These are phyloP conservation scores for Lasiosphaeria miniovina DNA, from an alignment of 495 filamentous ascomycete species.

Conservation along the genomic window DNA sequence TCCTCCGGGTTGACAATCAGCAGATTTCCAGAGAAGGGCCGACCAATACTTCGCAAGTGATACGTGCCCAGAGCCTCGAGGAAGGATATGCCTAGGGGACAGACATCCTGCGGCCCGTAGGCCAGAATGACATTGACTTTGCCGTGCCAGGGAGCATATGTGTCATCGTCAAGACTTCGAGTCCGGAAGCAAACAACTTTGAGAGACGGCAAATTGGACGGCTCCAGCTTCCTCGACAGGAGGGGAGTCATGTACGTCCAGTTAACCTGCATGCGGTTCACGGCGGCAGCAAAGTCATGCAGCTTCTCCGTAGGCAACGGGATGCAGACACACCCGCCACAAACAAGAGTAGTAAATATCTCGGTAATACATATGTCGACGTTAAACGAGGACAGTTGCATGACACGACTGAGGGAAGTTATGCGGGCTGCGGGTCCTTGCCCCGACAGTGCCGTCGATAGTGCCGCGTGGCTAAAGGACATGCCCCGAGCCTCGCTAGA, in stretches of 20 bases:
- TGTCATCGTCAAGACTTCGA: slow-evolving; percentile 41
- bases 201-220: slow-evolving; percentile 33
- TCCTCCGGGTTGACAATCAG: slow-evolving; percentile 50
- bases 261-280: slow-evolving; percentile 46
- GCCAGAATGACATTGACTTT: slow-evolving; percentile 44
- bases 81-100: slow-evolving; percentile 45
- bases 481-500: slow-evolving; percentile 35
- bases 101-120: slow-evolving; percentile 44
- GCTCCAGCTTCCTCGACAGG: slow-evolving; percentile 43
- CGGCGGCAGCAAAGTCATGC: slow-evolving; percentile 35
- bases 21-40: slow-evolving; percentile 42
- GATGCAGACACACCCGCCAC: slow-evolving; percentile 50
- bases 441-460: slow-evolving; percentile 42
- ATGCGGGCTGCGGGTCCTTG: slow-evolving; percentile 52
- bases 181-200: slow-evolving; percentile 46
- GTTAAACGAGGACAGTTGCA: slow-evolving; percentile 68
- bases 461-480: slow-evolving; percentile 44
- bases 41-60: slow-evolving; percentile 38
- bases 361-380: slow-evolving; percentile 68
- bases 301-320: slow-evolving; percentile 42
- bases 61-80: slow-evolving; percentile 37
- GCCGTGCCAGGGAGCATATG: slow-evolving; percentile 39
- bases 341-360: slow-evolving; percentile 61
- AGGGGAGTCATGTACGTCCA: slow-evolving; percentile 49
- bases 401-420: slow-evolving; percentile 47